Evolutionary conservation across 1,139 yeast species (phyloP).

Genomic region (Protomyces inundatus): DNA sequence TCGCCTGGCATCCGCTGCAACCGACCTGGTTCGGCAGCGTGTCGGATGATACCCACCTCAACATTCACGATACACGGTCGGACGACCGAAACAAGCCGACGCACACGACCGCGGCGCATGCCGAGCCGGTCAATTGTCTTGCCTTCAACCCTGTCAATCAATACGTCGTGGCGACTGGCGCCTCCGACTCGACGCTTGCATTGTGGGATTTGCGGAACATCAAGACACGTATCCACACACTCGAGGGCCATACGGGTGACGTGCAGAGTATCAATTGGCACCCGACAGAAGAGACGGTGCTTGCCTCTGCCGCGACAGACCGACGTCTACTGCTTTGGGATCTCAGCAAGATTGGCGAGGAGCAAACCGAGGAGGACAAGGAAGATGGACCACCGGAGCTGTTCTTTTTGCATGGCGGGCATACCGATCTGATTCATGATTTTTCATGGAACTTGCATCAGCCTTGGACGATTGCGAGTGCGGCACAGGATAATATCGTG

Average conservation of each 20-base stretch:
- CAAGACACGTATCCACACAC: constrained; percentile 35
- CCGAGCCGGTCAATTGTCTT: constrained; percentile 57
- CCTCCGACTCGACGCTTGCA: constrained; percentile 52
- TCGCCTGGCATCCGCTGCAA: constrained; percentile 47
- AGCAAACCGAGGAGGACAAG: constrained; percentile 42
- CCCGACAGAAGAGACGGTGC: constrained; percentile 52
- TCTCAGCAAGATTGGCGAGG: constrained; percentile 44
- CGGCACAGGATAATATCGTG: constrained; percentile 80
- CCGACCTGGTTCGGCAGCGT: constrained; percentile 60
- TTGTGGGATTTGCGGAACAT: constrained; percentile 65
- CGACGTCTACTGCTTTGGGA: constrained; percentile 69
- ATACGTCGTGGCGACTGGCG: constrained; percentile 63
- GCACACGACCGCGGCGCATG: constrained; percentile 40
- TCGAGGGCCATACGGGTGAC: constrained; percentile 53
- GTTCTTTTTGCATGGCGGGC: constrained; percentile 81
- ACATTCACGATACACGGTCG: constrained; percentile 59
- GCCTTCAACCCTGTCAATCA: constrained; percentile 57
- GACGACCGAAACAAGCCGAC: constrained; percentile 34
- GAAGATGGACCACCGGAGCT: constrained; percentile 44
- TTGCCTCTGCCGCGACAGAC: constrained; percentile 74
- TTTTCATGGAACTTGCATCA: constrained; percentile 60
- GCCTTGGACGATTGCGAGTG: constrained; percentile 74
- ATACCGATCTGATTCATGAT: constrained; percentile 80
- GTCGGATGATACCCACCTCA: constrained; percentile 64
- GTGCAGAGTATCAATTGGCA: constrained; percentile 77